Percentiles rank a stretch among this genome's conserved stretches.
These are phyloP conservation scores for Alternaria longipes DNA, from an alignment of 2,329 filamentous ascomycete genomes.

Conservation along the genomic window DNA sequence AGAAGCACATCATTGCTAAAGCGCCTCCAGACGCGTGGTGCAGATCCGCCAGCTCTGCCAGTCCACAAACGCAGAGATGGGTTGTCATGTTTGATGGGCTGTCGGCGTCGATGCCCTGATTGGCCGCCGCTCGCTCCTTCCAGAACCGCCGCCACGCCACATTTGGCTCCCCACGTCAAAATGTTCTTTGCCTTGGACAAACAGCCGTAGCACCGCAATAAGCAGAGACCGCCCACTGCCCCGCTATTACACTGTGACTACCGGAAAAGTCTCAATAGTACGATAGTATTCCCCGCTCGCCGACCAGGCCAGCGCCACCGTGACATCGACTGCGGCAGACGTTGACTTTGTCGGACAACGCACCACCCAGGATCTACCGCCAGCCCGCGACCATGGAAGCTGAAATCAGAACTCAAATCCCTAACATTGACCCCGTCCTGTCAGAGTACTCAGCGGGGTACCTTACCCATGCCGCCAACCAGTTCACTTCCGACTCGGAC, in stretches of 20 bases:
- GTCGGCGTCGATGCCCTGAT: conserved; percentile 23
- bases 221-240: conserved; percentile 30
- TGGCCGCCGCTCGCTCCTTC: conserved; percentile 29
- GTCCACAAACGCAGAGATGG: conserved; percentile 11
- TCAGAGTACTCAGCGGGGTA: conserved; percentile 96
- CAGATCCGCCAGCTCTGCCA: conserved; percentile 25
- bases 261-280: conserved; percentile 8
- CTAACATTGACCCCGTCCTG: conserved; percentile 86
- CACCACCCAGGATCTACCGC: conserved; percentile 24
- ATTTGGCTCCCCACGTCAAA: conserved; percentile 29
- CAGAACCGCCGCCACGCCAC: conserved; percentile 32
- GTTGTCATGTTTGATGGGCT: conserved; percentile 19
- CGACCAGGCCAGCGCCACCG: conserved; percentile 34
- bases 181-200: conserved; percentile 29
- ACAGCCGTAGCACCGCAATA: conserved; percentile 33
- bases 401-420: conserved; percentile 84
- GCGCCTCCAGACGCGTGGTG: conserved; percentile 32
- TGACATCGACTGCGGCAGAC: conserved; percentile 22
- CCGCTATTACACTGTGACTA: conserved; percentile 24
- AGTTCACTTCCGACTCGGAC: conserved; percentile 79
- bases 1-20: conserved; percentile 35
- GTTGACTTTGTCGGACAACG: conserved; percentile 30
- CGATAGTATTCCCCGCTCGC: conserved; percentile 17
- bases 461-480: conserved; percentile 88
- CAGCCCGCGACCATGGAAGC: conserved; percentile 73